Evolutionary conservation across 2,329 filamentous ascomycete species (phyloP).

Genomic region (Penicillium sp.): DNA sequence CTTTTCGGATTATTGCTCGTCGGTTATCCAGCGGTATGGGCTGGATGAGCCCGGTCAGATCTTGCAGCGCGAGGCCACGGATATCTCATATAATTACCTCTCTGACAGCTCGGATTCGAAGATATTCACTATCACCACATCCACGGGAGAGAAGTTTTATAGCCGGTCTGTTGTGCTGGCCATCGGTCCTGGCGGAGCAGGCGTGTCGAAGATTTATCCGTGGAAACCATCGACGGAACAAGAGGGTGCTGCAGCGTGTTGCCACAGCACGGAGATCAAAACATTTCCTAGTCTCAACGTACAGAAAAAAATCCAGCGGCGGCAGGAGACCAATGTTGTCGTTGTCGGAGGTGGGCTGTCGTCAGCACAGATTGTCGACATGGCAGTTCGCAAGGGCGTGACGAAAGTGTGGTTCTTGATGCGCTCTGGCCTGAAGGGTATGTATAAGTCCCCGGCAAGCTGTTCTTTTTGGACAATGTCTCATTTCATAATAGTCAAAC

Average conservation of each 20-base stretch:
- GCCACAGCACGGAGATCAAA: conserved; percentile 58
- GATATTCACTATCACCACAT: conserved; percentile 58
- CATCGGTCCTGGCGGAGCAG: conserved; percentile 59
- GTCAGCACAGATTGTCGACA: conserved; percentile 63
- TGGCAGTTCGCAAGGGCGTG: conserved; percentile 57
- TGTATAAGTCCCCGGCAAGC: conserved; percentile 3
- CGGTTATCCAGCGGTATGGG: conserved; percentile 51
- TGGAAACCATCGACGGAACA: conserved; percentile 36
- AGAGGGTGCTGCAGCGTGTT: conserved; percentile 39
- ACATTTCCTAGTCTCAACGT: conserved; percentile 50
- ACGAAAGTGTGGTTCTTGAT: conserved; percentile 62
- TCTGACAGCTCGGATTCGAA: conserved; percentile 38
- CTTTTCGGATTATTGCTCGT: conserved; percentile 55
- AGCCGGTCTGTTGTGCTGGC: conserved; percentile 60
- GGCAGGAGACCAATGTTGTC: conserved; percentile 53
- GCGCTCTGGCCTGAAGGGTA: conserved; percentile 46
- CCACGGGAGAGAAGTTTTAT: conserved; percentile 45
- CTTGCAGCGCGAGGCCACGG: conserved; percentile 50
- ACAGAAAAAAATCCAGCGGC: conserved; percentile 44
- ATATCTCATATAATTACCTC: conserved; percentile 52
- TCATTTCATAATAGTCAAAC: conserved; percentile 48
- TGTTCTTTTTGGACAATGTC: neutral
- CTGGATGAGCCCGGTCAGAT: conserved; percentile 48
- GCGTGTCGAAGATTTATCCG: conserved; percentile 48
- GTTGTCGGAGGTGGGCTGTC: conserved; percentile 69